These are phyloP conservation scores for Trichoderma guizhouense DNA, from an alignment of 2,329 filamentous ascomycete species.

Conservation along the genomic window DNA sequence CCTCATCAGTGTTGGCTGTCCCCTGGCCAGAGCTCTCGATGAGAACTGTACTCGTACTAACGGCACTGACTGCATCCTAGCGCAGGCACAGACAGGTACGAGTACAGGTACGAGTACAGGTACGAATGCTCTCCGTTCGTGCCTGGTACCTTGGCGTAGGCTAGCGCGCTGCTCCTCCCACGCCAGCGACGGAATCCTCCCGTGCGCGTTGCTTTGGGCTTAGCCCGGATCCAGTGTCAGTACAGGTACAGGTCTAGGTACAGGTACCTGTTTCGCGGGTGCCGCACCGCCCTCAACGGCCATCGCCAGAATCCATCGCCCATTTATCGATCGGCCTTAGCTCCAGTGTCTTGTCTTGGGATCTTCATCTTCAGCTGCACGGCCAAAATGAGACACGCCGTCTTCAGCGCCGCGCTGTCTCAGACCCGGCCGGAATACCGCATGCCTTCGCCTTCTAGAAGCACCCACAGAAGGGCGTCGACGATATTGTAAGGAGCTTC, in stretches of 20 bases:
- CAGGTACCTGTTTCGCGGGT: not conserved
- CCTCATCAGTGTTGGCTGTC: not conserved
- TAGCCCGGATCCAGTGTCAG: not conserved
- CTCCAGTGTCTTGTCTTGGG: not conserved
- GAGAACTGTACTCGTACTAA: not conserved
- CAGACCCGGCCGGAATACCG: not conserved
- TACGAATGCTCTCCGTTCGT: not conserved
- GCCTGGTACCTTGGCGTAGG: conserved; percentile 2
- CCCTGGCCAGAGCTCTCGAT: not conserved
- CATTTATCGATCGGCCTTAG: conserved; percentile 6
- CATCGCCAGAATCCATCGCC: not conserved
- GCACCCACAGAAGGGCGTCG: not conserved
- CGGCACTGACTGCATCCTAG: not conserved
- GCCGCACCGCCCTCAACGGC: not conserved
- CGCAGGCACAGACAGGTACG: not conserved
- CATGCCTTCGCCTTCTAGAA: conserved; percentile 1
- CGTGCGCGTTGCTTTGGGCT: not conserved
- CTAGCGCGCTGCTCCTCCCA: not conserved
- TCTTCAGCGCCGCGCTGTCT: conserved; percentile 4
- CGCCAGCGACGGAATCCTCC: conserved; percentile 6
- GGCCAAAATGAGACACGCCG: conserved; percentile 6
- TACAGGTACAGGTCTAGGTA: not conserved
- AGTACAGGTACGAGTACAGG: not conserved
- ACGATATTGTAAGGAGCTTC: not conserved
- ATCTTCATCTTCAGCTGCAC: conserved; percentile 9